Conservation (phyloP, 129 eudicot species). For the Flaveria brownii region DNA sequence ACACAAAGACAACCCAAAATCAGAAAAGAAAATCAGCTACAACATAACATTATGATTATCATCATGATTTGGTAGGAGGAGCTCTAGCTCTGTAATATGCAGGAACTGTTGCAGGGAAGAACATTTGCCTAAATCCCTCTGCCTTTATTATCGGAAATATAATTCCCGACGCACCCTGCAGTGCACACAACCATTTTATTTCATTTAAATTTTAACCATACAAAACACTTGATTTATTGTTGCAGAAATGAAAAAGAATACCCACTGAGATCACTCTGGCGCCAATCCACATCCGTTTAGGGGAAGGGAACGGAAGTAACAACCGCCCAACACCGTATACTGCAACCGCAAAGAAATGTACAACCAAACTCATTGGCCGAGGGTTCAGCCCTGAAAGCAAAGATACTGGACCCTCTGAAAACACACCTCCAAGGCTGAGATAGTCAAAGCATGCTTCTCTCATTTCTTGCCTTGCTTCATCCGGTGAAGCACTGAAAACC, state of each 20-base stretch:
- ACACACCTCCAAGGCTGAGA: slow-evolving; percentile 80
- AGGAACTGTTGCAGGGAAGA: slow-evolving; percentile 75
- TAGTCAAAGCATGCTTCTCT: slow-evolving; percentile 87
- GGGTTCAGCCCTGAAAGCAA: slow-evolving; percentile 84
- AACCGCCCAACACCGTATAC: slow-evolving; percentile 78
- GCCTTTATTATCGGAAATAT: slow-evolving; percentile 81
- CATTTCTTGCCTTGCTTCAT: slow-evolving; percentile 82
- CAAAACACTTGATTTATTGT: not conserved
- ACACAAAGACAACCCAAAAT: too few species aligned
- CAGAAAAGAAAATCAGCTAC: too few species aligned
- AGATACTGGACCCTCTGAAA: slow-evolving; percentile 71
- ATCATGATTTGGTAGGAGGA: slow-evolving; percentile 35
- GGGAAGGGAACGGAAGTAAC: slow-evolving; percentile 73
- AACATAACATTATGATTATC: too few species aligned
- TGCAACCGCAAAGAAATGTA: slow-evolving; percentile 90
- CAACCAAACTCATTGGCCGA: slow-evolving; percentile 67
- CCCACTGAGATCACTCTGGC: slow-evolving; percentile 69
- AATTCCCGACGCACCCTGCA: slow-evolving; percentile 78
- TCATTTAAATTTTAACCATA: not conserved
- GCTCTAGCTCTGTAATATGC: slow-evolving; percentile 66
- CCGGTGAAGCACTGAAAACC: slow-evolving; percentile 76
- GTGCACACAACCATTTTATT: too few species aligned
- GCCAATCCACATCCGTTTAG: slow-evolving; percentile 64
- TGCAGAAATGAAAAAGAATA: not conserved
- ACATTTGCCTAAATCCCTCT: slow-evolving; percentile 87